Base-by-base conservation (phyloP, 371 early-diverging fungal genomes). In the Blakeslea trispora region DNA sequence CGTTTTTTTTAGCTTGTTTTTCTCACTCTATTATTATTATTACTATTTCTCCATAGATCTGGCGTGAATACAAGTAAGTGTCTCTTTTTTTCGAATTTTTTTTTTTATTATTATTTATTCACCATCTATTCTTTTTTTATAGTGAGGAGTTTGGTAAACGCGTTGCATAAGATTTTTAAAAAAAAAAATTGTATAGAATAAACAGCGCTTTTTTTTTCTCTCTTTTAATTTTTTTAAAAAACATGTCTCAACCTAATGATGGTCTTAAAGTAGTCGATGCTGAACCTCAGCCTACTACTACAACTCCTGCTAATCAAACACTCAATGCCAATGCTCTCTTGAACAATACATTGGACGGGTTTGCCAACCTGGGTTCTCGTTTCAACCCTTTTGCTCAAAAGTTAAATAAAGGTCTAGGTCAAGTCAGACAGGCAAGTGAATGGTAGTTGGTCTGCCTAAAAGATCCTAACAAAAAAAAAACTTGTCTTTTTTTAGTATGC, bases 401-500 rank as follows among this genome's bases (percentile, higher is more conserved):
- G 51, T 74, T 91, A n/a, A 80, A 81, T 61, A 83, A 84, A 69
- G 84, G 88, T 48, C 77, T 91, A 61, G 87, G 85, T 46, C 92
- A 92, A 68, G 88, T 86, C 61, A 81, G 85, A 75, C 92, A 91
- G 83, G 90, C 89, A 79, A 55, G 58, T 17, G 3, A 28, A 28
- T n/a, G n/a, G n/a, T n/a, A n/a, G n/a, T n/a, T n/a, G n/a, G n/a
- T n/a, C n/a, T n/a, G n/a, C n/a, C n/a, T n/a, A n/a, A n/a, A n/a
- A n/a, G n/a, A n/a, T n/a, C n/a, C n/a, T n/a, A n/a, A n/a, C n/a
- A n/a, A n/a, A n/a, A n/a, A n/a, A n/a, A n/a, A n/a, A n/a, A n/a
- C n/a, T n/a, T n/a, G n/a, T n/a, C n/a, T n/a, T n/a, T 44, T 24
- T 39, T 43, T 67, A 94, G 91, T 86, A 87, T 73, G 91, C 95